phyloP scores from a whole-genome alignment of 208 protist species.

The Crithidia brevicula region DNA sequence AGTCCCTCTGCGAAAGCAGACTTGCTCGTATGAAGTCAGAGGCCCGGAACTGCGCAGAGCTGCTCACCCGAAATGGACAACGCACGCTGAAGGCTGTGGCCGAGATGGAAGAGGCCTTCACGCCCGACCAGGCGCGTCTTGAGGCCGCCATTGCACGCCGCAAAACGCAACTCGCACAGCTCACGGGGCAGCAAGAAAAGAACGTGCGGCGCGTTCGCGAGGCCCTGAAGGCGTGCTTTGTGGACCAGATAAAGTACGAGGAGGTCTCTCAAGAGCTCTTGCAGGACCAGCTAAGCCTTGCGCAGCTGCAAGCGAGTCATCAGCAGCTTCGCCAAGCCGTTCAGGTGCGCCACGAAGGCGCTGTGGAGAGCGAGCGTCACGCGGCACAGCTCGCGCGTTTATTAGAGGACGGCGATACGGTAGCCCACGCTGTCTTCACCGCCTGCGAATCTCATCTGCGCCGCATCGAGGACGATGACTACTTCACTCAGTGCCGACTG shows the following conservation, averaged over 20 bases:
- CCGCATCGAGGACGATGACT: conserved; percentile 47
- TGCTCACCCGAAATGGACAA: conserved; percentile 31
- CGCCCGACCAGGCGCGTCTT: conserved; percentile 35
- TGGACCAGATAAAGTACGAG: conserved; percentile 78
- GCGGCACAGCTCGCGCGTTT: conserved; percentile 36
- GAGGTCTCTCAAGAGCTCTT: conserved; percentile 57
- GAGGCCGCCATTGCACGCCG: conserved; percentile 38
- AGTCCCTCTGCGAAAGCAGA: conserved; percentile 12
- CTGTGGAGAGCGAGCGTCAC: conserved; percentile 22
- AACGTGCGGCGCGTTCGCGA: conserved; percentile 76
- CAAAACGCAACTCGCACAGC: conserved; percentile 40
- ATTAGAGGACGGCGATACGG: conserved; percentile 41
- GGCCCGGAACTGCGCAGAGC: conserved; percentile 40
- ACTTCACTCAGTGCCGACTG: conserved; percentile 67
- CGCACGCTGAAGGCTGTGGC: conserved; percentile 32
- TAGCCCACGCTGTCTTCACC: conserved; percentile 37
- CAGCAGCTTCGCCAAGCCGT: conserved; percentile 49
- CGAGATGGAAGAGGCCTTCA: conserved; percentile 41
- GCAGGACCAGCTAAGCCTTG: conserved; percentile 51
- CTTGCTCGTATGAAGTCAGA: conserved; percentile 46
- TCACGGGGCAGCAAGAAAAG: conserved; percentile 67
- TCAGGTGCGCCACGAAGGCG: conserved; percentile 38
- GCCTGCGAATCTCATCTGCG: conserved; percentile 60
- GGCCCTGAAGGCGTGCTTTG: conserved; percentile 68
- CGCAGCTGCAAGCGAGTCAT: conserved; percentile 69